phyloP scores from a whole-genome alignment of 2,329 filamentous ascomycete genomes.

The Curvularia lunata region DNA sequence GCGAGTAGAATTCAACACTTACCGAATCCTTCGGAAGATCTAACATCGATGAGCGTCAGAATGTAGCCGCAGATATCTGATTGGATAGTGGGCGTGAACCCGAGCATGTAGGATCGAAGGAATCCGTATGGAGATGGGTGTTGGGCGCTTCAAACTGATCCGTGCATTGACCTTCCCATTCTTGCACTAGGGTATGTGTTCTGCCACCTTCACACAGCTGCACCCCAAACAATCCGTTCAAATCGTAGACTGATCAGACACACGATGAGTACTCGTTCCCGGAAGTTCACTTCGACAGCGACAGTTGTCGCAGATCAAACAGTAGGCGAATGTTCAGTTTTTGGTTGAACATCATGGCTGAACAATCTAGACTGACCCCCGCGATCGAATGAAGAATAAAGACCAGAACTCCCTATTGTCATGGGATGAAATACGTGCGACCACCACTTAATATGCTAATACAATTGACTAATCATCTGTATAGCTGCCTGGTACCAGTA shows the following conservation, averaged over 20 bases:
- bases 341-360: background rate
- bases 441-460: background rate
- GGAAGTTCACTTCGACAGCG: background rate
- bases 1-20: background rate
- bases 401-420: background rate
- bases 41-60: background rate
- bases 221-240: background rate
- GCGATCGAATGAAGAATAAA: background rate
- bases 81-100: background rate
- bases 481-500: conserved; percentile 10
- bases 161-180: conserved; percentile 3
- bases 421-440: conserved; percentile 6
- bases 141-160: background rate
- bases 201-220: background rate
- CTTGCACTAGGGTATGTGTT: background rate
- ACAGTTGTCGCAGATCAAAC: background rate
- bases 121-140: background rate
- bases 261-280: background rate
- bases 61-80: background rate
- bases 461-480: background rate
- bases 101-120: background rate
- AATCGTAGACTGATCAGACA: background rate
- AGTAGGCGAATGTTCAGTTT: background rate
- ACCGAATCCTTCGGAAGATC: background rate
- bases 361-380: background rate